These are phyloP conservation scores for Castanea mollissima DNA, from an alignment of 306 rosid species.

Conservation along the genomic window DNA sequence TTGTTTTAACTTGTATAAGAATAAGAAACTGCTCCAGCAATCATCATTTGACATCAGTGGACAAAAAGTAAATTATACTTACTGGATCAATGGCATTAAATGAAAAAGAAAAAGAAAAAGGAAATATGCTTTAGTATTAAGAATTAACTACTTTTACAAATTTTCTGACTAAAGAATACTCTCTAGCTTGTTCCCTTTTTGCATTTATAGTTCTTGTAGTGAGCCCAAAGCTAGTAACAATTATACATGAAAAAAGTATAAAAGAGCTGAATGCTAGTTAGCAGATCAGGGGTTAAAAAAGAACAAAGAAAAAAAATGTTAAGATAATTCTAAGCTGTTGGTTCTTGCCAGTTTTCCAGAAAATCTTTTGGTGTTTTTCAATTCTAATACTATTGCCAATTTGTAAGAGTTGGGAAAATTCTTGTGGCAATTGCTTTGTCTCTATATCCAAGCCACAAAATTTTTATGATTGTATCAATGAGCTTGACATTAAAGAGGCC, in stretches of 20 bases:
- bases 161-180: neutral
- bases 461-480: neutral
- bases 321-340: neutral
- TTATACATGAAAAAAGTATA: neutral
- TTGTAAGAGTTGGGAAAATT: neutral
- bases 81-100: neutral
- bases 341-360: neutral
- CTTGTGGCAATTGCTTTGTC: neutral
- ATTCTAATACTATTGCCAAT: neutral
- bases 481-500: neutral
- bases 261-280: neutral
- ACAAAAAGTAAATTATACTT: neutral
- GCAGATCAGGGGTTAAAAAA: neutral
- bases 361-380: neutral
- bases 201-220: slow-evolving; percentile 2
- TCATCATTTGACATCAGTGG: neutral
- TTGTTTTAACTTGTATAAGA: neutral
- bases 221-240: neutral
- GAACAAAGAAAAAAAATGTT: neutral
- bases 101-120: neutral
- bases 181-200: neutral
- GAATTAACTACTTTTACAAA: neutral
- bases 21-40: neutral
- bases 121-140: neutral
- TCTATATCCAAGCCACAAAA: neutral